Conservation (phyloP, 2,329 filamentous ascomycete species). For the Aspergillus aculeatinus region DNA sequence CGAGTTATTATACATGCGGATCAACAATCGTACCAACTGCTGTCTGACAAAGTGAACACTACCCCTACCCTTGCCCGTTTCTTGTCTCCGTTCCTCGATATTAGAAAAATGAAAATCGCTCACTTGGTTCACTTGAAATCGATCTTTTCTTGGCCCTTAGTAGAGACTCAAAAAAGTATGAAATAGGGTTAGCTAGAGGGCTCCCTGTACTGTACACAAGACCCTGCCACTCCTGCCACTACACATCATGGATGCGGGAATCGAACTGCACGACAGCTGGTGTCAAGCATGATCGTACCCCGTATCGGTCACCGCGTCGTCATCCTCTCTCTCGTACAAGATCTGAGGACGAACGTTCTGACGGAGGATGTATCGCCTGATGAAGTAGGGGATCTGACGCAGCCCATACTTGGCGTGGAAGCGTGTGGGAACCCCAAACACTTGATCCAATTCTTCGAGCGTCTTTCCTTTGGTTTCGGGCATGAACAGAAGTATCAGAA, state of each 20-base stretch:
- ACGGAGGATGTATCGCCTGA: conserved; percentile 36
- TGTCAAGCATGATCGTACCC: conserved; percentile 23
- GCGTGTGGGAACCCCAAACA: conserved; percentile 54
- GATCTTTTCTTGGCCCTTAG: neutral
- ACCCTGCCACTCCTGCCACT: neutral
- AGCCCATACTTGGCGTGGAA: conserved; percentile 43
- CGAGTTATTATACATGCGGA: conserved; percentile 61
- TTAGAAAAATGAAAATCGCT: neutral
- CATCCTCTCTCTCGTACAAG: conserved; percentile 38
- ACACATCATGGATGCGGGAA: neutral
- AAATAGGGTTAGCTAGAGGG: neutral
- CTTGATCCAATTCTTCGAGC: conserved; percentile 52
- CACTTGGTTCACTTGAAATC: no score
- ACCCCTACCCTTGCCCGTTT: conserved; percentile 13
- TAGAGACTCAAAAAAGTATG: neutral
- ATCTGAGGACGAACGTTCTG: conserved; percentile 42
- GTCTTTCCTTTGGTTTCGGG: conserved; percentile 45
- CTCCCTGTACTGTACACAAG: neutral
- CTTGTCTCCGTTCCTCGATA: neutral
- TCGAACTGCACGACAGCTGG: neutral
- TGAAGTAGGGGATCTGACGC: conserved; percentile 38
- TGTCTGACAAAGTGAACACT: conserved; percentile 44
- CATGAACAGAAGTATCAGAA: conserved; percentile 45
- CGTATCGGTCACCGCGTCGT: conserved; percentile 19
- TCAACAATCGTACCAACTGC: conserved; percentile 47